These are phyloP conservation scores for Microascus cirrosus DNA, from an alignment of 2,329 filamentous ascomycete species.

Conservation along the genomic window DNA sequence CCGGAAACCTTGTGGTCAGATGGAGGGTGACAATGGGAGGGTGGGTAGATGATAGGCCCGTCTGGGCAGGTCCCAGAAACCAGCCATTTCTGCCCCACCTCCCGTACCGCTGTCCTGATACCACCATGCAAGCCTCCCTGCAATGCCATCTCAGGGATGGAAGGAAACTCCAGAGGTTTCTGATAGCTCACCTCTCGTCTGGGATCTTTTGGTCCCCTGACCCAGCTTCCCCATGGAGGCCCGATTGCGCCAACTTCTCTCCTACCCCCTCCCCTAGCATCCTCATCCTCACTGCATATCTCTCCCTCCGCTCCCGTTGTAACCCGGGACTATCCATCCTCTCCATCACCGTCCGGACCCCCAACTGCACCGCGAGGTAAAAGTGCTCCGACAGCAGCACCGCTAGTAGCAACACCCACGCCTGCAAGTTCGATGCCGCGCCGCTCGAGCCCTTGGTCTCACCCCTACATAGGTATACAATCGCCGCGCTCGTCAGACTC, in stretches of 20 bases:
- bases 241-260: constrained; percentile 53
- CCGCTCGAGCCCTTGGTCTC: constrained; percentile 53
- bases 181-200: constrained; percentile 34
- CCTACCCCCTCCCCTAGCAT: constrained; percentile 61
- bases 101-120: background rate
- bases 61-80: background rate
- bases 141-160: background rate
- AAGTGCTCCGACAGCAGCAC: constrained; percentile 83
- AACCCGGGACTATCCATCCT: constrained; percentile 80
- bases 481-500: constrained; percentile 73
- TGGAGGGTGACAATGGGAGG: background rate
- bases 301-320: constrained; percentile 73
- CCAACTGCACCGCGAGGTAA: constrained; percentile 68
- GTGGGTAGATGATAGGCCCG: constrained; percentile 1
- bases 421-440: constrained; percentile 58
- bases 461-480: constrained; percentile 75
- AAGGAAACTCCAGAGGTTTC: background rate
- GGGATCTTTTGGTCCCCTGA: constrained; percentile 30
- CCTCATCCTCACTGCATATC: constrained; percentile 69
- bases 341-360: constrained; percentile 59
- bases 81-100: background rate
- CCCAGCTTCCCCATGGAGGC: constrained; percentile 53
- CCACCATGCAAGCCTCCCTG: background rate
- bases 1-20: background rate
- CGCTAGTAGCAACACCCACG: constrained; percentile 69